Percentiles rank a stretch among this genome's conserved stretches.
These are phyloP conservation scores for Cercospora zeae-maydis DNA, from an alignment of 2,329 filamentous ascomycete species.

Conservation along the genomic window DNA sequence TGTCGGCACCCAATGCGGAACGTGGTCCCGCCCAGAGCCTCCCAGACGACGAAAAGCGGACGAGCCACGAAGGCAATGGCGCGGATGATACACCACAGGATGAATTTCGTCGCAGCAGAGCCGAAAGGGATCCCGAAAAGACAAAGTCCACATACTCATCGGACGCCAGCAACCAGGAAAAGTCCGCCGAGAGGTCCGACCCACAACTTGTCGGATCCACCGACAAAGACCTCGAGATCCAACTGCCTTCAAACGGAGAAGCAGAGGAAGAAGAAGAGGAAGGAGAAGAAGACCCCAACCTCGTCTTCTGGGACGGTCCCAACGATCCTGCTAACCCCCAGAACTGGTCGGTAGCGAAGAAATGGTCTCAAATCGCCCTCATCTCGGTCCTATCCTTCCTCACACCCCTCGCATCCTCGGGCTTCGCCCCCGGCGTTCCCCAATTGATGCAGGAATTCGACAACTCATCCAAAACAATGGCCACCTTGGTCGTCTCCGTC, in stretches of 20 bases:
- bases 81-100: not conserved
- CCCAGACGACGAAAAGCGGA: not conserved
- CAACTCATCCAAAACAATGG: constrained; percentile 51
- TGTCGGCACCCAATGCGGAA: not conserved
- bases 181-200: not conserved
- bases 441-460: constrained; percentile 61
- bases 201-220: not conserved
- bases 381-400: constrained; percentile 52
- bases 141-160: not conserved
- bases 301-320: constrained; percentile 59
- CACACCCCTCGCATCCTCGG: constrained; percentile 53
- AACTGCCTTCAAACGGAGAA: not conserved
- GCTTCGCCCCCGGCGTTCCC: constrained; percentile 66
- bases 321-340: constrained; percentile 54
- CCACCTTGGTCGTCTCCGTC: constrained; percentile 64
- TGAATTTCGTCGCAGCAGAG: not conserved
- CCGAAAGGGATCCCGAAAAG: not conserved
- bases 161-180: not conserved
- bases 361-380: constrained; percentile 46
- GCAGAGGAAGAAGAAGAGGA: not conserved
- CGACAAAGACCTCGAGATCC: constrained; percentile 3
- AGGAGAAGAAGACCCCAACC: constrained; percentile 43
- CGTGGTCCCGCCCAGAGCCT: not conserved
- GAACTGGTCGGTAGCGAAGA: constrained; percentile 54
- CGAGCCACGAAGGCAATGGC: not conserved